Evolutionary conservation across 257 asterid genomes (phyloP).

Genomic region (Linaria vulgaris): DNA sequence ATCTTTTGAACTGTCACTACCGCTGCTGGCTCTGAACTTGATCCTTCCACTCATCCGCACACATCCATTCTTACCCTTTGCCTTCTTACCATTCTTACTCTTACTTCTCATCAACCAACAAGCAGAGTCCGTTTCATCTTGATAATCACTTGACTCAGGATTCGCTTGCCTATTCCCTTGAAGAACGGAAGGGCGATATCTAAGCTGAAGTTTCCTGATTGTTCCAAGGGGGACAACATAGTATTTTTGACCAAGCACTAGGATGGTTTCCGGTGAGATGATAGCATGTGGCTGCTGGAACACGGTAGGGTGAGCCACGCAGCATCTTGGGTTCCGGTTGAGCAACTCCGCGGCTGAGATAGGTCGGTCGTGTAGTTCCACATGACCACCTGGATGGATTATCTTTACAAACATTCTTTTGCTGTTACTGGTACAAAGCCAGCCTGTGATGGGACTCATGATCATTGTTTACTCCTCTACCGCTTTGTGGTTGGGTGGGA

Average conservation of each 20-base stretch:
- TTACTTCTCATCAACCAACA: conserved; percentile 41
- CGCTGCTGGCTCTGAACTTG: neutral
- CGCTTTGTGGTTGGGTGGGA: conserved; percentile 29
- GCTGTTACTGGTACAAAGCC: conserved; percentile 51
- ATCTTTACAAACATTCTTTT: conserved; percentile 48
- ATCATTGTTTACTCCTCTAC: conserved; percentile 9
- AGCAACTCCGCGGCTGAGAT: conserved; percentile 53
- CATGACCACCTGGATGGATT: conserved; percentile 74
- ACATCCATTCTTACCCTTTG: conserved; percentile 8
- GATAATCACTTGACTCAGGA: neutral
- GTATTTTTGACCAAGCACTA: conserved; percentile 56
- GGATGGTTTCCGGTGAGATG: conserved; percentile 51
- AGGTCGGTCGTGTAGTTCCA: conserved; percentile 69
- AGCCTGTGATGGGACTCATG: conserved; percentile 36
- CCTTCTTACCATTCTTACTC: neutral
- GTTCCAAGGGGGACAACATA: conserved; percentile 60
- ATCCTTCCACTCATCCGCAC: conserved; percentile 11
- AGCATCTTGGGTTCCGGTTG: conserved; percentile 53
- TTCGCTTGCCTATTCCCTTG: conserved; percentile 9
- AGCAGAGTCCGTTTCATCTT: conserved; percentile 17
- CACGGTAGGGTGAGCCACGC: conserved; percentile 54
- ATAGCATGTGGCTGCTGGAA: conserved; percentile 63
- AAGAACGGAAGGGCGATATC: conserved; percentile 19
- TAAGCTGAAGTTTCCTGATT: conserved; percentile 50
- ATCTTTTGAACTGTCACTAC: conserved; percentile 20